Evolutionary conservation across 768 basidiomycete species (phyloP), one percentile per base, ranked within the genome.

Genomic region (Leccinum pellstonianum): DNA sequence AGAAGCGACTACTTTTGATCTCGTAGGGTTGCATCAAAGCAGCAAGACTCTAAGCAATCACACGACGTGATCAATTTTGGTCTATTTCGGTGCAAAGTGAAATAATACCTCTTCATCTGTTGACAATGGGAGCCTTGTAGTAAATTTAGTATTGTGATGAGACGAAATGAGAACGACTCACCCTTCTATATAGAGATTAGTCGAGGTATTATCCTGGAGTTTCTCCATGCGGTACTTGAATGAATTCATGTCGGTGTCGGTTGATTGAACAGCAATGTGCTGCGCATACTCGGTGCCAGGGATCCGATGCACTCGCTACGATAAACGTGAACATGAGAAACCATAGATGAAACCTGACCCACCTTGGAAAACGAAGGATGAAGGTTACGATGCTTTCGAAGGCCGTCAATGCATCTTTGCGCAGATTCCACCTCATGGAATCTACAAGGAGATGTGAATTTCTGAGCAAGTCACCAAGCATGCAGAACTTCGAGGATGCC

Each of bases 291-390:
- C 71, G 2, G 89, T 88, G 10, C 90, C 90, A 6, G 90, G 90
- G 49, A 93, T 92, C 69, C 91, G 90, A 74, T 93, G 90, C n/a
- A 87, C 79, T 76, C 80, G 83, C 83, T 84, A 61, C 37, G 31
- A 52, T 15, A 27, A 31, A 41, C 31, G 56, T 62, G 49, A 60
- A 31, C 58, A 23, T n/a, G 14, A 51, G 1, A 19, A 7, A 10
- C 7, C 25, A 21, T 11, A 15, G 37, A 62, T 12, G 23, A 61
- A 52, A 51, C 21, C 15, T 21, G 43, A 64, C 71, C 5, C 58
- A 88, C 91, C 82, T 93, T 93, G 56, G 92, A 92, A 68, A 91
- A 92, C 3, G 91, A 91, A 1, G 91, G 92, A 68, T 94, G 91
- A 46, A 93, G 75, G 69, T 93, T 90, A 48, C 88, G 80, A 63